A percentile compares a stretch with the other conserved stretches of the same genome.
Evolutionary conservation across 2,329 filamentous ascomycete species (phyloP).

Genomic region (Metarhizium rileyi): DNA sequence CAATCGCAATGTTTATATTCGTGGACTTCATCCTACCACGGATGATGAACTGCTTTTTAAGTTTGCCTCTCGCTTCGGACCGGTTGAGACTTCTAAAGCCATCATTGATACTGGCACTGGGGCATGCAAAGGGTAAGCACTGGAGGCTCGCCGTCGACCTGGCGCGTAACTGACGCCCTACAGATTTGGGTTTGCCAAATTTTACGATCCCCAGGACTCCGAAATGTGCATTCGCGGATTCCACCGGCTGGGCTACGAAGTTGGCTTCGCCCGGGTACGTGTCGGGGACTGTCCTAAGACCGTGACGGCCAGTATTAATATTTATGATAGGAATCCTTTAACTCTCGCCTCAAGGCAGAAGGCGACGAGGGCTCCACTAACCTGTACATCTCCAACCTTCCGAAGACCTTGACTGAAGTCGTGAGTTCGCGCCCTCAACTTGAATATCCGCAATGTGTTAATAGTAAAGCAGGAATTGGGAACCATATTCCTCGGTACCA

Average conservation of each 20-base stretch:
- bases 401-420: conserved; percentile 82
- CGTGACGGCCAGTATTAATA: conserved; percentile 15
- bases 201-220: conserved; percentile 75
- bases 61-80: conserved; percentile 82
- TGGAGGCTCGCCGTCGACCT: neutral
- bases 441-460: neutral
- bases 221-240: conserved; percentile 96
- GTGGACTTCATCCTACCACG: conserved; percentile 88
- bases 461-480: conserved; percentile 51
- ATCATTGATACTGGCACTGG: conserved; percentile 93
- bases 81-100: conserved; percentile 93
- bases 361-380: conserved; percentile 87
- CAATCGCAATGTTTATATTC: conserved; percentile 97
- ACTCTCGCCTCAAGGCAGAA: conserved; percentile 93
- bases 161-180: conserved; percentile 3
- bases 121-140: conserved; percentile 82
- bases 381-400: conserved; percentile 94
- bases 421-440: conserved; percentile 38
- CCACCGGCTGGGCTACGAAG: conserved; percentile 89
- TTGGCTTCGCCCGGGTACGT: conserved; percentile 82
- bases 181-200: conserved; percentile 97
- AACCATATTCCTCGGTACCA: conserved; percentile 68
- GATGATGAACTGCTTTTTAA: conserved; percentile 79
- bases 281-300: neutral
- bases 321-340: conserved; percentile 74